phyloP scores from a whole-genome alignment of 257 asterid species.

The Scutellaria barbata region DNA sequence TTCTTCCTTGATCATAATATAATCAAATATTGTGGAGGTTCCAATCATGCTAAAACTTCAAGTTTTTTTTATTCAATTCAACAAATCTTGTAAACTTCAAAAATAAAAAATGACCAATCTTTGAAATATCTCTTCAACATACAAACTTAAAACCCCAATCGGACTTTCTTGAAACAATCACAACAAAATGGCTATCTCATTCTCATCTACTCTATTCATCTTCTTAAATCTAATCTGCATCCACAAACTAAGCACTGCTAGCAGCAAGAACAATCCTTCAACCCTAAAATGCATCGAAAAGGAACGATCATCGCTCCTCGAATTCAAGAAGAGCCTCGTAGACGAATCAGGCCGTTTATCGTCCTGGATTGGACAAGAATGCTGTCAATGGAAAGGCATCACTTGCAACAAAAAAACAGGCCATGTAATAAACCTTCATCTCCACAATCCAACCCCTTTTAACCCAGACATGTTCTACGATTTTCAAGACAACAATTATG shows the following conservation, averaged over 20 bases:
- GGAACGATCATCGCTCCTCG: constrained; percentile 31
- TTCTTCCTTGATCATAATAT: not conserved
- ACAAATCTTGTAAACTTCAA: not conserved
- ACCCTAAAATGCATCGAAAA: constrained; percentile 22
- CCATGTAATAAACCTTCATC: constrained; percentile 23
- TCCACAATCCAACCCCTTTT: constrained; percentile 34
- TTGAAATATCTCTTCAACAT: not conserved
- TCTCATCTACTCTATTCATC: constrained; percentile 3
- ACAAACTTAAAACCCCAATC: not conserved
- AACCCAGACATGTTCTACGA: constrained; percentile 24
- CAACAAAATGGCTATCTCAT: constrained; percentile 21
- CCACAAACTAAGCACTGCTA: not conserved
- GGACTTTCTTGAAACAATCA: constrained; percentile 8
- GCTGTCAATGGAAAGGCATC: constrained; percentile 37
- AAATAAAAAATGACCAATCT: too few species aligned
- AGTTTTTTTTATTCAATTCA: not conserved
- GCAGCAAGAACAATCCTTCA: not conserved
- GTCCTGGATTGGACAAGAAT: constrained; percentile 34
- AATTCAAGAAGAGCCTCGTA: constrained; percentile 30
- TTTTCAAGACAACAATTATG: constrained; percentile 12
- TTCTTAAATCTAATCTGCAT: constrained; percentile 11
- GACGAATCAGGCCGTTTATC: constrained; percentile 29
- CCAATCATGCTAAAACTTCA: not conserved
- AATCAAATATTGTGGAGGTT: not conserved
- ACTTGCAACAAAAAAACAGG: constrained; percentile 32